Evolutionary conservation across 139 green algal species (phyloP).

Genomic region (Edaphochlamys debaryana): DNA sequence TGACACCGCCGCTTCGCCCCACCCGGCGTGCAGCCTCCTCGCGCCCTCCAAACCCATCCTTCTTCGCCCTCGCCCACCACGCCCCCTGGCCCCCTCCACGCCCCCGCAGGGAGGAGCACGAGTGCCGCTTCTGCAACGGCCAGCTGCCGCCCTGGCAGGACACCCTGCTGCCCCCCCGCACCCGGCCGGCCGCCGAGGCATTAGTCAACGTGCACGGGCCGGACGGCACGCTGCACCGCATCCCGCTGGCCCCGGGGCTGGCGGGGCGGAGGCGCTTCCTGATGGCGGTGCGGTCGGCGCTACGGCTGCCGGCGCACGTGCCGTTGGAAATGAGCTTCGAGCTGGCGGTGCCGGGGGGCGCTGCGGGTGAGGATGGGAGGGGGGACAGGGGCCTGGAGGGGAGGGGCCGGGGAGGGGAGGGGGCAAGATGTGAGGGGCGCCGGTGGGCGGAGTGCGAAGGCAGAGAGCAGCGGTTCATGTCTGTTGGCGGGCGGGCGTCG

Average conservation of each 20-base stretch:
- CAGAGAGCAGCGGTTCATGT: no score
- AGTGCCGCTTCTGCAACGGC: conserved; percentile 22
- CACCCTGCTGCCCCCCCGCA: conserved; percentile 6
- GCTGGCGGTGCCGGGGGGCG: background rate
- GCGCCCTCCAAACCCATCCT: no score
- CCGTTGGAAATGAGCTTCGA: conserved; percentile 17
- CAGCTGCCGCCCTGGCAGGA: conserved; percentile 6
- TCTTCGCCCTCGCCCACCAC: no score
- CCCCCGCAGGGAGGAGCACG: conserved; percentile 3
- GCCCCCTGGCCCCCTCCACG: background rate
- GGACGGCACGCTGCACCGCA: conserved; percentile 7
- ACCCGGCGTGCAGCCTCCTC: no score
- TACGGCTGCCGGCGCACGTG: background rate
- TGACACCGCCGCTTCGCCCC: no score
- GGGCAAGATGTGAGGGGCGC: no score
- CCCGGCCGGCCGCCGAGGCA: background rate
- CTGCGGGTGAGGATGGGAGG: background rate
- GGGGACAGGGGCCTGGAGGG: no score
- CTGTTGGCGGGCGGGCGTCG: no score
- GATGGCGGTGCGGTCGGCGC: conserved; percentile 1
- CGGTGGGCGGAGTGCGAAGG: no score
- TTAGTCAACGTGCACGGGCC: conserved; percentile 23
- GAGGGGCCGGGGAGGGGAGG: no score
- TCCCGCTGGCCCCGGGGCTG: conserved; percentile 6
- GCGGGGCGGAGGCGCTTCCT: conserved; percentile 19